Conservation (phyloP, 192 early-diverging fungal species). For the Podila verticillata region DNA sequence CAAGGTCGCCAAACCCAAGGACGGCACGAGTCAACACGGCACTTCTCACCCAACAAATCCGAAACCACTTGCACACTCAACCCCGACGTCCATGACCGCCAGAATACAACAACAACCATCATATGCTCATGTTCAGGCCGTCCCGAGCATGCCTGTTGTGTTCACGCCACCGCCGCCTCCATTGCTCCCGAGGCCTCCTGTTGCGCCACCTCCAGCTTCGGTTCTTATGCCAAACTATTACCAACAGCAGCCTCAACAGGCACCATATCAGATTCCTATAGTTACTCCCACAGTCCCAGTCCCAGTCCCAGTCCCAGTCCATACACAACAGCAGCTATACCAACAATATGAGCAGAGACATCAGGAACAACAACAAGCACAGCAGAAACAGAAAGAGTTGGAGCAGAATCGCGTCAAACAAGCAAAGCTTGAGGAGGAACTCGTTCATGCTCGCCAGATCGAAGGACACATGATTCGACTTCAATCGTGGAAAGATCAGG, state of each 20-base stretch:
- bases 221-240: neutral
- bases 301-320: neutral
- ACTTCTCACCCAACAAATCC: neutral
- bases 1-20: neutral
- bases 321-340: neutral
- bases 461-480: neutral
- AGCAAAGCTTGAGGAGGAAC: neutral
- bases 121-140: neutral
- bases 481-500: neutral
- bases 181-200: neutral
- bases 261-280: no score
- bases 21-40: neutral
- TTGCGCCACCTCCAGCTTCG: neutral
- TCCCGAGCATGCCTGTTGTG: neutral
- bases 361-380: neutral
- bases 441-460: neutral
- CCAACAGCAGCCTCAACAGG: neutral
- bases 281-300: no score
- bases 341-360: neutral
- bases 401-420: neutral
- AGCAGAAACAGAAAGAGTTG: neutral
- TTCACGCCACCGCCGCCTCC: neutral
- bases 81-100: neutral
- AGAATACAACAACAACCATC: neutral
- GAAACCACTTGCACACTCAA: neutral